Percentiles rank a stretch among this genome's conserved stretches.
Evolutionary conservation across 495 filamentous ascomycete genomes (phyloP).

Genomic region (Penicillium paradoxum): DNA sequence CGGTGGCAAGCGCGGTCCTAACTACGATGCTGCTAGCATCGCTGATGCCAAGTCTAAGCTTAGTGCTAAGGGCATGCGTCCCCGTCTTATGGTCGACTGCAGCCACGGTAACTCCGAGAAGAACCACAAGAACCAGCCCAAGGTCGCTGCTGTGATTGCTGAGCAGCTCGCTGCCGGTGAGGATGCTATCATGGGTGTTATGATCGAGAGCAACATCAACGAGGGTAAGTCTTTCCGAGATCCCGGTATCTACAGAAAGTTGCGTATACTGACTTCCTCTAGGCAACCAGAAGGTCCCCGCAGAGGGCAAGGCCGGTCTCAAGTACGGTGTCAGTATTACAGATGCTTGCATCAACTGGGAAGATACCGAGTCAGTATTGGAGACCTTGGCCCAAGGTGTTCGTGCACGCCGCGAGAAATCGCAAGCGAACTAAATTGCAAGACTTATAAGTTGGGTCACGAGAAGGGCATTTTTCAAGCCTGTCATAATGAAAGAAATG

Average conservation of each 20-base stretch:
- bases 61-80: slow-evolving; percentile 56
- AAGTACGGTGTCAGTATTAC: slow-evolving; percentile 97
- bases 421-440: slow-evolving; percentile 22
- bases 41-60: slow-evolving; percentile 67
- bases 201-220: slow-evolving; percentile 97
- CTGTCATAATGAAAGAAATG: slow-evolving; percentile 14
- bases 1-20: slow-evolving; percentile 88
- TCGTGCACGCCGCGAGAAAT: slow-evolving; percentile 42
- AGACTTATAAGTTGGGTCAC: background rate
- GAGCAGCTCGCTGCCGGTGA: slow-evolving; percentile 84
- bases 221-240: slow-evolving; percentile 57
- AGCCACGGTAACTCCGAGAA: slow-evolving; percentile 95
- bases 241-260: background rate
- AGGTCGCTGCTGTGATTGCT: slow-evolving; percentile 77
- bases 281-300: slow-evolving; percentile 89
- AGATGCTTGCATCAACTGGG: slow-evolving; percentile 94
- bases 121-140: slow-evolving; percentile 95
- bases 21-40: slow-evolving; percentile 87
- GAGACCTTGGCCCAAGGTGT: slow-evolving; percentile 77
- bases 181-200: slow-evolving; percentile 88
- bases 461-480: slow-evolving; percentile 15
- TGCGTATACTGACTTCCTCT: slow-evolving; percentile 9
- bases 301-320: slow-evolving; percentile 80
- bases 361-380: slow-evolving; percentile 81
- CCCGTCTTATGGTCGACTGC: slow-evolving; percentile 96